These are phyloP conservation scores for Setaria viridis DNA, from an alignment of 202 grass and related monocot genomes.

Conservation along the genomic window DNA sequence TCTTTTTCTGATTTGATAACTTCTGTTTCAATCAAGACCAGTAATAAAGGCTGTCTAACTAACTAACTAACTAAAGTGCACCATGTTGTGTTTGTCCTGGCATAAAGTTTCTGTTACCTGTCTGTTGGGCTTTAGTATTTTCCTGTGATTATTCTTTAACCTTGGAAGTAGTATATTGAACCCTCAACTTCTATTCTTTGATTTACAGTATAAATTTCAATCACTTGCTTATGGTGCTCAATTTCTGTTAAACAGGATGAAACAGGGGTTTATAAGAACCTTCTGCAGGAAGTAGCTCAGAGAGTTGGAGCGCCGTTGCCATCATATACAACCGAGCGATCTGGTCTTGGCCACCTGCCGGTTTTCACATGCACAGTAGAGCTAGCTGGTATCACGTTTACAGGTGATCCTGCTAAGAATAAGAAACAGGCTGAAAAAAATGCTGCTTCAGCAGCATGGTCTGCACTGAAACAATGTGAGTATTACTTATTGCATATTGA, in stretches of 20 bases:
- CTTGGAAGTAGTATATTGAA: conserved; percentile 29
- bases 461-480: conserved; percentile 94
- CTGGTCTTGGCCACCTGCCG: conserved; percentile 85
- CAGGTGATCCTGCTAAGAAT: conserved; percentile 90
- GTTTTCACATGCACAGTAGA: conserved; percentile 98
- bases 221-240: conserved; percentile 41
- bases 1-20: conserved; percentile 23
- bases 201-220: conserved; percentile 6
- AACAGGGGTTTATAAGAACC: conserved; percentile 98
- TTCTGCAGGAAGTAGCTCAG: conserved; percentile 96
- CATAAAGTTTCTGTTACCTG: conserved; percentile 8
- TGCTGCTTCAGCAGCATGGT: conserved; percentile 93
- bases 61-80: conserved; percentile 32
- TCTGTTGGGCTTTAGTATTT: conserved; percentile 25
- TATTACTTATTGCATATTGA: conserved; percentile 15
- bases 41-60: background rate
- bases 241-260: conserved; percentile 70
- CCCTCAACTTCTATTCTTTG: conserved; percentile 14
- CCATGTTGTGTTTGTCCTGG: background rate
- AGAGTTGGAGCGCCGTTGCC: conserved; percentile 93
- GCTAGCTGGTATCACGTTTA: conserved; percentile 87
- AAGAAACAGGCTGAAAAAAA: conserved; percentile 99
- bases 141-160: conserved; percentile 22
- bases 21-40: conserved; percentile 38
- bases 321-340: conserved; percentile 81